Base-by-base conservation (phyloP, 805 yeast species). In the Metschnikowia lachancei region DNA sequence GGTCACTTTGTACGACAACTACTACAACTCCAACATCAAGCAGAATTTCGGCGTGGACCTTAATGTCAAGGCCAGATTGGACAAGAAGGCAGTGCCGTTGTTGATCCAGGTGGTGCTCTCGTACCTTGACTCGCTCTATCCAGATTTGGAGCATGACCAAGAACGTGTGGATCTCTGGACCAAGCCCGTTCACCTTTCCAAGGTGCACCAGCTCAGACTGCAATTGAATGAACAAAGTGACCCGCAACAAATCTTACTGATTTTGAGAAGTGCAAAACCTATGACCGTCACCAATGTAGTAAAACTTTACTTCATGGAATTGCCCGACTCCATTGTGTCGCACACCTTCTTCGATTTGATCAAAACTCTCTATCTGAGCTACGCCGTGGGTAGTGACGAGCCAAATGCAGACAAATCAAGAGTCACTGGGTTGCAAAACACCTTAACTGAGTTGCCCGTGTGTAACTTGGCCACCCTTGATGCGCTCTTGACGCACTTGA, bases 11-110 rank as follows among this genome's bases (percentile, higher is more conserved):
- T 88, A 87, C 63, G 95, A 87, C 59, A 87, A 86, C 62, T 88
- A 87, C 66, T 86, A 86, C 63, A 80, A 82, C 52, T 77, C 87
- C 5, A 79, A 81, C 38, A 76, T 82, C 37, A 67, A 64, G 39
- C 92, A 86, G 61, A 82, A 83, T 8, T 88, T 88, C 67, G 96
- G 96, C 11, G 84, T 86, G 39, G 91, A 83, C 51, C 65, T 88
- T 39, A 85, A 82, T 46, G 77, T 83, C 19, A 77, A 87, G 43
- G 79, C 90, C 43, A 74, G 91, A 36, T 72, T 81, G 43, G 96
- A 87, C 58, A 75, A 80, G 51, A 83, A 80, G 53, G 79, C 80
- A 3, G 94, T 88, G 11, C 96, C 96, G 1, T 52, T 77, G 8
- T 63, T 88, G 11, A 72, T 87, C 0, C 81, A 86, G 26, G 69